Evolutionary conservation across 1,139 yeast species (phyloP).

Genomic region (Kurtzmaniella quercitrusa): DNA sequence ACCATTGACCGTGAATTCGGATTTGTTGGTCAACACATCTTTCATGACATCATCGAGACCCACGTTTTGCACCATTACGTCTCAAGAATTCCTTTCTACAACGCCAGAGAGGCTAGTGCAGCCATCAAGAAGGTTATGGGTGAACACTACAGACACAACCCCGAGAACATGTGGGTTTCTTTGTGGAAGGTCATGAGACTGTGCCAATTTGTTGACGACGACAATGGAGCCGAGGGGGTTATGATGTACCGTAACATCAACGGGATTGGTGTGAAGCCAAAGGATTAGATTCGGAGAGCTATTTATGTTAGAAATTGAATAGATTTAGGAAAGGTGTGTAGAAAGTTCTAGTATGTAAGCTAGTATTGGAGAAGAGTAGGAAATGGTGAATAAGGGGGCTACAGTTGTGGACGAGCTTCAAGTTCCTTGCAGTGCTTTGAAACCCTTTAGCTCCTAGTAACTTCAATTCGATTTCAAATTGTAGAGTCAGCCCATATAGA

Average conservation of each 20-base stretch:
- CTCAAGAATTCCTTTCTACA: slow-evolving; percentile 81
- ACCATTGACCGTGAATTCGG: slow-evolving; percentile 85
- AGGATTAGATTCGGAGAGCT: slow-evolving; percentile 20
- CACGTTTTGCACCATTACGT: slow-evolving; percentile 86
- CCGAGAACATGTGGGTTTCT: slow-evolving; percentile 68
- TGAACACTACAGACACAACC: slow-evolving; percentile 62
- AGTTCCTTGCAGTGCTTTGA: too few relatives aligned
- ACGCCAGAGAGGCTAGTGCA: slow-evolving; percentile 74
- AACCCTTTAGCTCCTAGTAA: too few relatives aligned
- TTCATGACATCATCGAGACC: slow-evolving; percentile 88
- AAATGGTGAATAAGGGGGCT: too few relatives aligned
- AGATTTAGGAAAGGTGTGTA: too few relatives aligned
- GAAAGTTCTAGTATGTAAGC: too few relatives aligned
- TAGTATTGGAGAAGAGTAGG: too few relatives aligned
- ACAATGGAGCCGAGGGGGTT: slow-evolving; percentile 52
- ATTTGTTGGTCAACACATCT: slow-evolving; percentile 71
- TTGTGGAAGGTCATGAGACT: slow-evolving; percentile 68
- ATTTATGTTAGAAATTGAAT: too few relatives aligned
- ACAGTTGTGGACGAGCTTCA: too few relatives aligned
- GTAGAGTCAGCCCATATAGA: too few relatives aligned
- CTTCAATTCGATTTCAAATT: too few relatives aligned
- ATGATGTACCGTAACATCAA: slow-evolving; percentile 75
- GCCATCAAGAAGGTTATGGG: slow-evolving; percentile 84
- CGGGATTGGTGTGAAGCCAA: slow-evolving; percentile 32
- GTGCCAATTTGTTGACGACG: slow-evolving; percentile 84